Base-by-base conservation (phyloP, 345 rosid genomes). In the Gossypium australe region DNA sequence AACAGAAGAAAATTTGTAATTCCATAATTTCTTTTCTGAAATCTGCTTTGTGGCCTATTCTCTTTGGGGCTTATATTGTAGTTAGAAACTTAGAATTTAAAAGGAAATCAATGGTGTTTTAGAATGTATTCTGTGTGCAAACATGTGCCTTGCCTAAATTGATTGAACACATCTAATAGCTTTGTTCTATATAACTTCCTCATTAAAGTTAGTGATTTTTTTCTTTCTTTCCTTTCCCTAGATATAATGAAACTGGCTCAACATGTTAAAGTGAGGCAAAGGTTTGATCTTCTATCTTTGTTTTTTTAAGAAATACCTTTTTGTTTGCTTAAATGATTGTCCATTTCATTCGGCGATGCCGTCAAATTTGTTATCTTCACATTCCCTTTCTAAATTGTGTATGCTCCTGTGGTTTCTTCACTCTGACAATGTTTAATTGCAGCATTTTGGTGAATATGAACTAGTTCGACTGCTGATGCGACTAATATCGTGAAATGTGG, bases 231-330 rank as follows among this genome's bases (percentile, higher is more conserved):
- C 5, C 49, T 55, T 49, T 43, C 71, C 55, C 45, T 88, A 95
- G 99, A 89, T 86, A 88, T 95, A 81, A 74, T 81, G 71, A 91
- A 80, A 80, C 81, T 95, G 91, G 98, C 96, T 53, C 96, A 91
- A 47, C 70, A 75, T 76, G 94, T 88, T 72, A 95, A 93, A 89
- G 93, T 95, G 72, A 87, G 98, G 85, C 98, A 91, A 87, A 95
- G 98, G 99, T 93, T 78, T 76, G 87, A 67, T 70, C 75, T 86
- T 67, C 16, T 66, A 43, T 63, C 60, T 38, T 62, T 14, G 0
- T 70, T 62, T 73, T 34, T 62, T 27, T 49, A 48, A 45, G 60
- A 34, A 61, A 62, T 16, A 3, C 67, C 48, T 25, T 17, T 47
- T 58, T 34, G 1, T 73, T 27, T 27, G 18, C 49, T 47, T 22